Evolutionary conservation across 139 green algal species (phyloP), one percentile per base, ranked within the genome.

Genomic region (Volvox africanus): DNA sequence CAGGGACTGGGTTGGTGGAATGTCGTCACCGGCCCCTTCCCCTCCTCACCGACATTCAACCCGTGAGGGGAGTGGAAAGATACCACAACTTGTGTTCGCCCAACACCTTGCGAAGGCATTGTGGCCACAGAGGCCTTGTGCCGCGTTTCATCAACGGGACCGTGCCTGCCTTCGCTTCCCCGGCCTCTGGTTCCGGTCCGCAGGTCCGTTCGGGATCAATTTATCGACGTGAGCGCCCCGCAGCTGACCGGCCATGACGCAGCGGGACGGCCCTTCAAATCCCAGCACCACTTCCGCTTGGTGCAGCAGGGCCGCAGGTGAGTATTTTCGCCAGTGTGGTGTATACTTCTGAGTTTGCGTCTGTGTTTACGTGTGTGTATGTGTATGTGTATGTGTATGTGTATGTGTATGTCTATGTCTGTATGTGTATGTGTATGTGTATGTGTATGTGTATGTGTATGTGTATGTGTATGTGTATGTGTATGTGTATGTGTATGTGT

Each of bases 171-270:
- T n/a, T n/a, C n/a, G n/a, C n/a, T n/a, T n/a, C n/a, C n/a, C n/a
- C n/a, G n/a, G n/a, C n/a, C n/a, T n/a, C n/a, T n/a, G n/a, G n/a
- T n/a, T n/a, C n/a, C n/a, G n/a, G n/a, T 36, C 55, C 50, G 13
- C 80, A 86, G 80, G 13, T 86, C 80, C 17, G 80, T 86, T 1
- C 80, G 80, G 16, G 80, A 86, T 73, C 78, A 73, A 22, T 84
- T 85, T 50, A 79, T 85, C 26, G 75, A 85, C 61, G 75, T 26
- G 9, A 67, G 32, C 20, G n/a, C 75, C 20, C n/a, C 50, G 2
- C 50, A 85, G 73, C 73, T 85, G 33, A 88, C 82, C 21, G 82
- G 82, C 9, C 32, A 32, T 30, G 61, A 78, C 62, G 9, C 35
- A 12, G 61, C n/a, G n/a, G 33, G 82, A 18, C 32, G 33, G 30